A percentile compares a stretch with the other conserved stretches of the same genome.
Conservation (phyloP, 2,329 filamentous ascomycete species). For the Xylaria hypoxylon region DNA sequence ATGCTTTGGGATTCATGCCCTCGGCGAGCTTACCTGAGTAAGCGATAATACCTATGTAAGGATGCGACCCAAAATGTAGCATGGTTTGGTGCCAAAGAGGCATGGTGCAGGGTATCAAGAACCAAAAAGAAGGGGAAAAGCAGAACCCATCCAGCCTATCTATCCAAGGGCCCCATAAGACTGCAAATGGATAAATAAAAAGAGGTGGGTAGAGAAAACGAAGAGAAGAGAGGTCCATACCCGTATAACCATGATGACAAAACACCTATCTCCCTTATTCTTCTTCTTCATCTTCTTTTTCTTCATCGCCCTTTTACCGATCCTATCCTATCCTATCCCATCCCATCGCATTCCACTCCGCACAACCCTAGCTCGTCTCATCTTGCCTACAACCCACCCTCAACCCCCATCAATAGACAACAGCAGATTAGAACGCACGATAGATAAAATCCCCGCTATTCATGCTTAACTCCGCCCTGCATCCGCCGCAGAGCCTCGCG, state of each 20-base stretch:
- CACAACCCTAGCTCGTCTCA: too few relatives aligned
- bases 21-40: neutral
- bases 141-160: slow-evolving; percentile 5
- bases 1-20: neutral
- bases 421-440: neutral
- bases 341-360: neutral
- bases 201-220: neutral
- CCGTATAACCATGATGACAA: neutral
- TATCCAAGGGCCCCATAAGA: slow-evolving; percentile 3
- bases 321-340: neutral
- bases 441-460: neutral
- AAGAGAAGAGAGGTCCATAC: neutral
- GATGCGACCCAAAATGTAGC: neutral
- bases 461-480: slow-evolving; percentile 66
- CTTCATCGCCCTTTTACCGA: neutral
- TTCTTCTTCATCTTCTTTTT: neutral
- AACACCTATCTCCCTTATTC: neutral
- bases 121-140: neutral
- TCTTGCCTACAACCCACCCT: neutral
- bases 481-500: slow-evolving; percentile 82
- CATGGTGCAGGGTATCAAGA: slow-evolving; percentile 29
- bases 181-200: neutral
- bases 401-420: neutral
- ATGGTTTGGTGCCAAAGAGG: neutral
- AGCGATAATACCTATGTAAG: neutral